phyloP scores from a whole-genome alignment of 202 grass and related monocot genomes.

The Cymbopogon flexuosus region DNA sequence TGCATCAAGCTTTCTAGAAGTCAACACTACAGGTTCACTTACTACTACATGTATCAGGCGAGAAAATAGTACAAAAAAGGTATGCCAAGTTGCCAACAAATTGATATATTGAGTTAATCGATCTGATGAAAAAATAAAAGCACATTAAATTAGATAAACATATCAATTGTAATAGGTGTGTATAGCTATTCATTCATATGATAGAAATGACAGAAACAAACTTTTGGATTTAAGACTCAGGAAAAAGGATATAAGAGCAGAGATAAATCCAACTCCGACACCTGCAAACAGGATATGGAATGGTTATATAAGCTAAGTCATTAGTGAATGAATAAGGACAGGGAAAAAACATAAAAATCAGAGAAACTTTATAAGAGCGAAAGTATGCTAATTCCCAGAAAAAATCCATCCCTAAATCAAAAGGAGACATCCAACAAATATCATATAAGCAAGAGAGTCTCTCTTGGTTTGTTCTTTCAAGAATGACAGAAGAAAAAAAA shows the following conservation, averaged over 20 bases:
- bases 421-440: background rate
- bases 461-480: background rate
- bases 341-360: background rate
- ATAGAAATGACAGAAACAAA: background rate
- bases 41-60: background rate
- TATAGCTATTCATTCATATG: background rate
- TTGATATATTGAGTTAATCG: background rate
- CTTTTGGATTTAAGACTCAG: slow-evolving; percentile 8
- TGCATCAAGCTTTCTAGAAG: background rate
- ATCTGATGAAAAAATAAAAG: background rate
- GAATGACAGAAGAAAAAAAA: background rate
- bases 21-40: background rate
- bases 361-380: background rate
- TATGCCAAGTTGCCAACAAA: background rate
- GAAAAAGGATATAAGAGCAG: slow-evolving; percentile 93
- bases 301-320: background rate
- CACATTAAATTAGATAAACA: slow-evolving; percentile 17
- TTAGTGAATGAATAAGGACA: background rate
- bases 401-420: background rate
- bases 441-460: background rate
- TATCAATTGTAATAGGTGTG: slow-evolving; percentile 2
- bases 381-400: background rate
- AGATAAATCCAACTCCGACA: slow-evolving; percentile 95
- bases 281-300: slow-evolving; percentile 50
- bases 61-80: background rate